phyloP scores from a whole-genome alignment of 352 stramenopile genomes.

The Globisporangium nunn region DNA sequence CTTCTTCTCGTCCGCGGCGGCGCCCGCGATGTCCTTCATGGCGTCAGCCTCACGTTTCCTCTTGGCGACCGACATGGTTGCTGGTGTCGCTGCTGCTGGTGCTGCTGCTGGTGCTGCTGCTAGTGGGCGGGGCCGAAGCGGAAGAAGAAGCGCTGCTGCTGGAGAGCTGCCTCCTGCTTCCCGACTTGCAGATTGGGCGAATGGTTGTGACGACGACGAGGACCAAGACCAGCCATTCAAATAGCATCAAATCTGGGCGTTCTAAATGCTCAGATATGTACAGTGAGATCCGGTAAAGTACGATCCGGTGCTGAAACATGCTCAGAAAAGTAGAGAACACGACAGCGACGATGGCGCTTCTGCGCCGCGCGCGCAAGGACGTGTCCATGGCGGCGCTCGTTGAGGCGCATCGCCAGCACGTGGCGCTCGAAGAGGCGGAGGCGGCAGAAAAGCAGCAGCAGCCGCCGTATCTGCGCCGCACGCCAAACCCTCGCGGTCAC shows the following conservation, averaged over 20 bases:
- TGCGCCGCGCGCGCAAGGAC: slow-evolving; percentile 18
- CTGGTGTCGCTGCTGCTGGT: not conserved
- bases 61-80: slow-evolving; percentile 16
- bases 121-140: too few relatives aligned
- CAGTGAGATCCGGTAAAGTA: too few relatives aligned
- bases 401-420: slow-evolving; percentile 11
- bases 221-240: not conserved
- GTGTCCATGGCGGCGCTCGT: slow-evolving; percentile 20
- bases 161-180: too few relatives aligned
- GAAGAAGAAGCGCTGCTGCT: too few relatives aligned
- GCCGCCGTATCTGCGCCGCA: not conserved
- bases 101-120: slow-evolving; percentile 5
- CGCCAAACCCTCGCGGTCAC: not conserved
- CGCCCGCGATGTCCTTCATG: slow-evolving; percentile 17
- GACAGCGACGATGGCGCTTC: slow-evolving; percentile 7
- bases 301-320: too few relatives aligned
- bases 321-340: not conserved
- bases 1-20: slow-evolving; percentile 31
- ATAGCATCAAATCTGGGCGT: too few relatives aligned
- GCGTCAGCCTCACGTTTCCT: slow-evolving; percentile 16
- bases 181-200: not conserved
- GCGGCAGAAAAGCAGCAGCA: slow-evolving; percentile 1
- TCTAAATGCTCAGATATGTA: too few relatives aligned
- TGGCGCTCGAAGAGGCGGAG: slow-evolving; percentile 6
- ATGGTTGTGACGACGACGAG: not conserved